These are phyloP conservation scores for Fomitopsis schrenkii DNA, from an alignment of 1,284 basidiomycete genomes.

Conservation along the genomic window DNA sequence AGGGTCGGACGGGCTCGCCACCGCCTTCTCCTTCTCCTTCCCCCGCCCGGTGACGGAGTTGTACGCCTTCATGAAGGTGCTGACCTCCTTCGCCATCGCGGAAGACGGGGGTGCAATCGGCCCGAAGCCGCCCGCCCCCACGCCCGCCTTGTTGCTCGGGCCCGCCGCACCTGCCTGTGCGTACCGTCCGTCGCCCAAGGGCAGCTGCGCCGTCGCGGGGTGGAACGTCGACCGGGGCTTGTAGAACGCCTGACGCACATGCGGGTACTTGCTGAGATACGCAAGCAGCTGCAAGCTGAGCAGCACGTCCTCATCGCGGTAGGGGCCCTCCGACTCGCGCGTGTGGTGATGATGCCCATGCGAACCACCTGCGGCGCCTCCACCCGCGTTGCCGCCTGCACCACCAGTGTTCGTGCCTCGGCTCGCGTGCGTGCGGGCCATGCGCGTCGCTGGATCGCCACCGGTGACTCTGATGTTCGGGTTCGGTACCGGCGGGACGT, in stretches of 20 bases:
- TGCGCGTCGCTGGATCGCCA: slow-evolving; percentile 3
- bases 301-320: slow-evolving; percentile 94
- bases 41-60: slow-evolving; percentile 28
- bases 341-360: slow-evolving; percentile 31
- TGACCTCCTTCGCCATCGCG: slow-evolving; percentile 20
- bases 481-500: slow-evolving; percentile 15
- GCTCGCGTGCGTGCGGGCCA: slow-evolving; percentile 9
- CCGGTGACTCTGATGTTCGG: slow-evolving; percentile 8
- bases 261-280: slow-evolving; percentile 97
- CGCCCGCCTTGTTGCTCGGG: slow-evolving; percentile 9
- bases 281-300: slow-evolving; percentile 90
- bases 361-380: slow-evolving; percentile 2
- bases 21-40: slow-evolving; percentile 32
- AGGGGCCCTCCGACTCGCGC: slow-evolving; percentile 52
- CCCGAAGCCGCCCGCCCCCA: not conserved
- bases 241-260: slow-evolving; percentile 97
- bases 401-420: slow-evolving; percentile 13
- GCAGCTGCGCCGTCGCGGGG: slow-evolving; percentile 52
- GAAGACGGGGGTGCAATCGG: not conserved
- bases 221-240: slow-evolving; percentile 74
- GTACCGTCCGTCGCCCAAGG: slow-evolving; percentile 10
- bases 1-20: slow-evolving; percentile 11
- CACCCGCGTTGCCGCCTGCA: not conserved
- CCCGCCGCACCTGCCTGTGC: slow-evolving; percentile 3
- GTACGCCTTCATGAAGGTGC: slow-evolving; percentile 30